phyloP scores from a whole-genome alignment of 2,329 filamentous ascomycete genomes.

The Trichoderma asperellum region DNA sequence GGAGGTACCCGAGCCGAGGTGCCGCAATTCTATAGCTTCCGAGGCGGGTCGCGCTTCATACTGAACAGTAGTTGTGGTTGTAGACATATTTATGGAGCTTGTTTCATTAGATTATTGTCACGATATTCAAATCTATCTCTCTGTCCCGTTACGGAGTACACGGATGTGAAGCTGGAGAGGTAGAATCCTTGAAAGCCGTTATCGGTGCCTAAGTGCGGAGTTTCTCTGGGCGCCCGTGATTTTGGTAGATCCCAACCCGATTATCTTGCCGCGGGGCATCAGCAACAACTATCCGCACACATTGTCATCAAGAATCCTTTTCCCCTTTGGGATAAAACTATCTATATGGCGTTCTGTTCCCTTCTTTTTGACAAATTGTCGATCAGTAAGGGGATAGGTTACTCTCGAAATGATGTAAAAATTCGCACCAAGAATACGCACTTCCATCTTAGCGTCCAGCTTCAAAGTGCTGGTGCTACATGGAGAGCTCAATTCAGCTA shows the following conservation, averaged over 20 bases:
- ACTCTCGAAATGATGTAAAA: background rate
- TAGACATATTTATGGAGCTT: background rate
- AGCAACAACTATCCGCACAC: background rate
- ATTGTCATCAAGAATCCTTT: background rate
- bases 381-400: background rate
- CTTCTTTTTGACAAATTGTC: background rate
- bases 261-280: background rate
- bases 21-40: conserved; percentile 29
- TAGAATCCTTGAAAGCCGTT: conserved; percentile 1
- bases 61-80: conserved; percentile 8
- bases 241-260: background rate
- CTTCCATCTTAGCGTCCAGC: background rate
- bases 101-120: background rate
- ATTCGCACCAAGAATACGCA: too few relatives aligned
- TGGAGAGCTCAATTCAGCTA: background rate
- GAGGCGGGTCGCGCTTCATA: background rate
- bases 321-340: too few relatives aligned
- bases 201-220: conserved; percentile 20
- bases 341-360: too few relatives aligned
- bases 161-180: background rate
- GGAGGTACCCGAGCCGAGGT: background rate
- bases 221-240: conserved; percentile 10
- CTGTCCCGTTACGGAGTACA: background rate
- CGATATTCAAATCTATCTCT: background rate
- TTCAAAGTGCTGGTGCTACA: background rate